These are phyloP conservation scores for Metschnikowia continentalis DNA, from an alignment of 805 yeast genomes.

Conservation along the genomic window DNA sequence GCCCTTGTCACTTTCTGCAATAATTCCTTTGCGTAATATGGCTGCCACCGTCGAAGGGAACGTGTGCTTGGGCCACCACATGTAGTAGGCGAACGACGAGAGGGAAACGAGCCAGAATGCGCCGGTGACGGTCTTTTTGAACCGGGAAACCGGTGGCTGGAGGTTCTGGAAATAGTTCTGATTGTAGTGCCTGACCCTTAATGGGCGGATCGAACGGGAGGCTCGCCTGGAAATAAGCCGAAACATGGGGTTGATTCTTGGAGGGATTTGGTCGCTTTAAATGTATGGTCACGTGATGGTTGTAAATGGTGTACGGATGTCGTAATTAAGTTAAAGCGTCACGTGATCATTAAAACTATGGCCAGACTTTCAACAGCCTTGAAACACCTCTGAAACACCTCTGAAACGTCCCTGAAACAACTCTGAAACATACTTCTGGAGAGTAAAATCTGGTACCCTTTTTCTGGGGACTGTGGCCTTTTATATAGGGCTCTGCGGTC, in stretches of 20 bases:
- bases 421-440: no score
- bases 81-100: conserved; percentile 31
- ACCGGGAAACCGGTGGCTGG: conserved; percentile 12
- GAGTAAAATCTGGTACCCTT: no score
- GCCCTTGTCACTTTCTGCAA: conserved; percentile 76
- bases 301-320: no score
- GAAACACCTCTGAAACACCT: no score
- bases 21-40: conserved; percentile 65
- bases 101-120: conserved; percentile 16
- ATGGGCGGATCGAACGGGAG: neutral
- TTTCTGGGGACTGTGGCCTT: no score
- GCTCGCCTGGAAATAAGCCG: neutral
- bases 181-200: conserved; percentile 6
- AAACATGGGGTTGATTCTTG: neutral
- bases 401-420: no score
- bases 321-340: no score
- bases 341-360: no score
- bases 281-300: neutral
- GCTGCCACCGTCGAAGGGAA: conserved; percentile 69
- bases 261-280: neutral
- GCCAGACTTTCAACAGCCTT: no score
- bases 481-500: no score
- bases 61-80: conserved; percentile 65
- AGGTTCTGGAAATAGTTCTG: conserved; percentile 14
- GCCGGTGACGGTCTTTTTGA: conserved; percentile 11